Base-by-base conservation (phyloP, 129 eudicot genomes). In the Centrapalus pauciflorus region DNA sequence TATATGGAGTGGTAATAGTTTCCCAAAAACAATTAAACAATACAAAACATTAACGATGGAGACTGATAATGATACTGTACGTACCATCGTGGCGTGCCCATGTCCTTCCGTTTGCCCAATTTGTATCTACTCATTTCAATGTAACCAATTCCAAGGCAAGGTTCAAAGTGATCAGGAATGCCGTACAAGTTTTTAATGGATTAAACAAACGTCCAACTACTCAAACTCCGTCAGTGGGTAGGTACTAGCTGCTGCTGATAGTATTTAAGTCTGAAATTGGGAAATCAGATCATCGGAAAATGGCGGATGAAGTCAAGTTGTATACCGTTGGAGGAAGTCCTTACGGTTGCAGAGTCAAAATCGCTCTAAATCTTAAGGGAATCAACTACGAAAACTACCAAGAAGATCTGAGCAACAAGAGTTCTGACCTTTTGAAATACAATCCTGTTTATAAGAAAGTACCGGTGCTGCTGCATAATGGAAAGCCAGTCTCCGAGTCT, bases 381-480 rank as follows among this genome's bases (percentile, higher is more conserved):
- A 38, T 78, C 10, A 5, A 66, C 12, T 78, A 73, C 21, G 58
- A 64, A 34, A 64, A 63, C 77, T 3, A 59, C 1, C 76, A 78
- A 50, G 71, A 66, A 37, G 75, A 78, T 28, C 40, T 75, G 0
- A 5, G 8, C 11, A 57, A 63, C 64, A 80, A 73, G 72, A 74
- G 80, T 40, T 19, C 40, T 9, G 72, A 73, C 0, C 72, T 79
- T 32, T 24, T 80, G 10, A 70, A 71, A n/a, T 70, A 70, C 40
- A 80, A 80, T 59, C 85, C 85, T 4, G 78, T 80, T 43, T 25
- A 69, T 33, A 70, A 70, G 40, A 69, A 69, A 20, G 70, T 71
- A 4, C 76, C 75, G 2, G 74, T 80, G 45, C 58, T 80, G n/a
- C 25, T 80, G 4, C 78, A 71, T 21, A 61, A 76, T 11, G 79